Evolutionary conservation across 1,139 yeast genomes (phyloP).

Genomic region (Geotrichum siamense): DNA sequence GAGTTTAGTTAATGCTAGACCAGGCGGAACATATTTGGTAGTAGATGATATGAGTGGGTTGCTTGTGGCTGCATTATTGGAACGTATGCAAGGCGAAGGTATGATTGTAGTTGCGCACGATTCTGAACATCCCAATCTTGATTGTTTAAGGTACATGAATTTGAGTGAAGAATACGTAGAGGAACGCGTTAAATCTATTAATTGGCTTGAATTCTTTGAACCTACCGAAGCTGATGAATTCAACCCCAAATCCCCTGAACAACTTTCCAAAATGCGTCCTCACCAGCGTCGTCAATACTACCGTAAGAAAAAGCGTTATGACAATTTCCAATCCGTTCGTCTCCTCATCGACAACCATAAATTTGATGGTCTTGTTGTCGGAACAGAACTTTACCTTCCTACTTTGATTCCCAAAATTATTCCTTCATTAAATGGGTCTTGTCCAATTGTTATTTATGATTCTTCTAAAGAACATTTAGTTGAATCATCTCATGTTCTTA

Average conservation of each 20-base stretch:
- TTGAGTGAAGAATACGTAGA: conserved; percentile 48
- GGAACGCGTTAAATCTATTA: conserved; percentile 58
- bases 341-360: conserved; percentile 47
- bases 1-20: conserved; percentile 71
- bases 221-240: conserved; percentile 59
- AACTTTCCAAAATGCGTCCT: conserved; percentile 49
- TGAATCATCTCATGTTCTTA: conserved; percentile 61
- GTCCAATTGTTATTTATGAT: conserved; percentile 76
- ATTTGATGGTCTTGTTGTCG: conserved; percentile 73
- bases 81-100: conserved; percentile 83
- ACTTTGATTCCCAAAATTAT: conserved; percentile 56
- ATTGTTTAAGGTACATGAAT: conserved; percentile 55
- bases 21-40: conserved; percentile 83
- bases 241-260: conserved; percentile 39
- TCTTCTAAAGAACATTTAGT: conserved; percentile 74
- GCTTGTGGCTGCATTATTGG: conserved; percentile 73
- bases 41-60: conserved; percentile 91
- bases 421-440: conserved; percentile 71
- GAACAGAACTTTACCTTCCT: conserved; percentile 64
- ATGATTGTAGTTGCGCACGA: conserved; percentile 74
- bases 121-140: conserved; percentile 82
- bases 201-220: conserved; percentile 71
- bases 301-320: conserved; percentile 55
- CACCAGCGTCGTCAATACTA: conserved; percentile 59
- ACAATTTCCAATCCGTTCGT: conserved; percentile 40